Percentiles rank a stretch among this genome's conserved stretches.
Conservation (phyloP, 805 yeast species). For the Kodamaea kaohsiungensis region DNA sequence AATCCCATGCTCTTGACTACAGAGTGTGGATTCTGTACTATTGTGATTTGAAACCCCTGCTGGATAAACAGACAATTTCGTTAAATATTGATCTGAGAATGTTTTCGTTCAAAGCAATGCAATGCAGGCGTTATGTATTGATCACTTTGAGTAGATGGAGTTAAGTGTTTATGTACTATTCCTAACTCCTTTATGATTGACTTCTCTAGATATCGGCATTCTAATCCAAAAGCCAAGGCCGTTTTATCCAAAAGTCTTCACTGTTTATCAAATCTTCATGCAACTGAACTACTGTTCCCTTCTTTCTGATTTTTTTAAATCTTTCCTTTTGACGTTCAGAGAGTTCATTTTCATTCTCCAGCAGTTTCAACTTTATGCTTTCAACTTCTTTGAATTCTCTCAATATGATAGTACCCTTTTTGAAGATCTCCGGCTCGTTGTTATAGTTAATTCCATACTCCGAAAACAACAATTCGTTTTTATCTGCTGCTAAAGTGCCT, state of each 20-base stretch:
- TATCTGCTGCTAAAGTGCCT: conserved; percentile 82
- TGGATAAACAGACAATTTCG: not conserved
- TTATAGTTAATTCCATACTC: conserved; percentile 87
- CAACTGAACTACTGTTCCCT: conserved; percentile 43
- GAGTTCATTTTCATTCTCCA: conserved; percentile 14
- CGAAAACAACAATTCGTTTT: conserved; percentile 80
- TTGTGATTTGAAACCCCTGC: not conserved
- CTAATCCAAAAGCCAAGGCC: conserved; percentile 29
- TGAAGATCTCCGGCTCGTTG: conserved; percentile 82
- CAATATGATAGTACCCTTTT: conserved; percentile 73
- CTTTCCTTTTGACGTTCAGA: conserved; percentile 52
- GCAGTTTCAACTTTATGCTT: not conserved
- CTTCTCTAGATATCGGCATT: not conserved
- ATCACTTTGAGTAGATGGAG: not conserved
- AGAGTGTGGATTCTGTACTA: not conserved
- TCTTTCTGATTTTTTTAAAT: conserved; percentile 47
- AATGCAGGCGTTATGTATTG: not conserved
- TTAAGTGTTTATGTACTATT: not conserved
- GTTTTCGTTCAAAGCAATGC: not conserved
- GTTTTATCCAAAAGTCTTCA: conserved; percentile 38
- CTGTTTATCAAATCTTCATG: conserved; percentile 62
- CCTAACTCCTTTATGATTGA: not conserved
- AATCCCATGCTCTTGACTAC: not conserved
- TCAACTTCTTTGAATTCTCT: conserved; percentile 40
- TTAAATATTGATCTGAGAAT: no score